phyloP scores from a whole-genome alignment of 441 rosid genomes.

The Erodium texanum region DNA sequence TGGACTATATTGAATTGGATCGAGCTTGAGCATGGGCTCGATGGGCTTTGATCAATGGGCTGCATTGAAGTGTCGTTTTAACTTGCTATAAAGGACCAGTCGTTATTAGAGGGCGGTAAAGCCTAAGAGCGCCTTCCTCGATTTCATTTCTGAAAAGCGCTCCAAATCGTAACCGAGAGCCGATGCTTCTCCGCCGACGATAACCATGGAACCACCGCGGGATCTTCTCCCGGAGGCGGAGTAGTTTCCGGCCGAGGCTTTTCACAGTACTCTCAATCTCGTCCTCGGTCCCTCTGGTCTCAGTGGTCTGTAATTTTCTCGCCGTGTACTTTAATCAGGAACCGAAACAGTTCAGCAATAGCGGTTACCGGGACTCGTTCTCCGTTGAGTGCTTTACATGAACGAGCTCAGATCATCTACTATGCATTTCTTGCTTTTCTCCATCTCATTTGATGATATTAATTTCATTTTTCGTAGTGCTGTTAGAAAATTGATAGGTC shows the following conservation, averaged over 20 bases:
- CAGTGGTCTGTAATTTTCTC: slow-evolving; percentile 37
- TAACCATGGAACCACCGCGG: slow-evolving; percentile 52
- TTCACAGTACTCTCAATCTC: slow-evolving; percentile 50
- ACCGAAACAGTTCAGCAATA: slow-evolving; percentile 45
- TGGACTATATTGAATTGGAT: too few species aligned
- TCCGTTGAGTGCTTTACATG: slow-evolving; percentile 30
- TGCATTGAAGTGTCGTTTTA: not conserved
- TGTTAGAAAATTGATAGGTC: not conserved
- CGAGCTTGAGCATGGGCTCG: not conserved
- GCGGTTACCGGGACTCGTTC: slow-evolving; percentile 32
- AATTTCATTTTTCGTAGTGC: not conserved
- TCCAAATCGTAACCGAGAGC: slow-evolving; percentile 29
- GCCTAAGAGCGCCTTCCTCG: not conserved
- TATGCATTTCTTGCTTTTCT: not conserved
- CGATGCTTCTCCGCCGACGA: slow-evolving; percentile 18
- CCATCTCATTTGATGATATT: not conserved
- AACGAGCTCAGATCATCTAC: not conserved
- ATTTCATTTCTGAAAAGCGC: slow-evolving; percentile 16
- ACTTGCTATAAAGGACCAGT: not conserved
- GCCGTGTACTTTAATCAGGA: slow-evolving; percentile 22
- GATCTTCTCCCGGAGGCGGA: slow-evolving; percentile 55
- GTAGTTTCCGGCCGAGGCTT: slow-evolving; percentile 40
- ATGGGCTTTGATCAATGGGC: not conserved
- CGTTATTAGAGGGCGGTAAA: not conserved
- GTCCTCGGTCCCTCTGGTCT: slow-evolving; percentile 45